phyloP scores from a whole-genome alignment of 1,284 basidiomycete species.

The Ganoderma lingzhi region DNA sequence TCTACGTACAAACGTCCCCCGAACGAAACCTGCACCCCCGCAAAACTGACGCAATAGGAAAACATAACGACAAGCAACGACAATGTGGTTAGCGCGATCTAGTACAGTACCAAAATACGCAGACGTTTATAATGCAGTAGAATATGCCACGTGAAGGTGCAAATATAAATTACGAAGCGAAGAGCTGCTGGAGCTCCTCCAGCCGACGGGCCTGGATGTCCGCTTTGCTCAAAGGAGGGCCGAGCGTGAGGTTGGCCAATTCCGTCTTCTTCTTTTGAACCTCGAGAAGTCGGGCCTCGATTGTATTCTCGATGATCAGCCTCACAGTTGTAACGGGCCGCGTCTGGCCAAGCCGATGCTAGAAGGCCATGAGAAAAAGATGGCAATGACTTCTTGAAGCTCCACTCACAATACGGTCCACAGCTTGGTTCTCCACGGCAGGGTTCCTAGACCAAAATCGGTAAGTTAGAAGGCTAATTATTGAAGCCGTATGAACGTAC shows the following conservation, averaged over 20 bases:
- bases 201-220: constrained; percentile 85
- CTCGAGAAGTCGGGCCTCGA: constrained; percentile 88
- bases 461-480: not conserved
- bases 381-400: not conserved
- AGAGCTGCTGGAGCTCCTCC: constrained; percentile 82
- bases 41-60: constrained; percentile 25
- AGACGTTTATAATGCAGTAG: constrained; percentile 26
- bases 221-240: constrained; percentile 81
- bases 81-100: constrained; percentile 18
- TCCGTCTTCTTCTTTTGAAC: constrained; percentile 96
- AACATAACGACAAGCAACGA: constrained; percentile 28
- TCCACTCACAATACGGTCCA: constrained; percentile 83
- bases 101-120: constrained; percentile 24
- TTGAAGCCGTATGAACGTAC: constrained; percentile 47
- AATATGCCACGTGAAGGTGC: constrained; percentile 15
- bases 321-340: constrained; percentile 91
- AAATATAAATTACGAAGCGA: constrained; percentile 49
- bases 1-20: constrained; percentile 4
- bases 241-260: constrained; percentile 90
- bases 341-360: constrained; percentile 95
- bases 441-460: constrained; percentile 75
- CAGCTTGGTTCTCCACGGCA: constrained; percentile 95
- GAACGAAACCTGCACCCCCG: not conserved
- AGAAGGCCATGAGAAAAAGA: constrained; percentile 20
- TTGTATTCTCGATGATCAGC: constrained; percentile 92